phyloP scores from a whole-genome alignment of 805 yeast genomes.

The Starmerella cellae region DNA sequence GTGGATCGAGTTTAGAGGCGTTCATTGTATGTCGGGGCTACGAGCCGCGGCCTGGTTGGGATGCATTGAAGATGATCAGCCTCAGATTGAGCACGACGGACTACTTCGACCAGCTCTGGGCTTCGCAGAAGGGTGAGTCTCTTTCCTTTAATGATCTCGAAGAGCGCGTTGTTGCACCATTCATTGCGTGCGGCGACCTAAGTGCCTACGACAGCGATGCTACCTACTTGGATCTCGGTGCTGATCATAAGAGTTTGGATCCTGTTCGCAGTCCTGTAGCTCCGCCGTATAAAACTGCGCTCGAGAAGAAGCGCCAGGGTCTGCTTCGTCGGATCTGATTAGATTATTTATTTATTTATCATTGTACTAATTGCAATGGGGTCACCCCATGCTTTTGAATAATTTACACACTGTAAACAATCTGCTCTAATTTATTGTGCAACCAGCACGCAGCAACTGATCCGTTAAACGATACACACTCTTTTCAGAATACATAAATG shows the following conservation, averaged over 20 bases:
- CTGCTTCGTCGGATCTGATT: slow-evolving; percentile 4
- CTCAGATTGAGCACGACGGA: slow-evolving; percentile 52
- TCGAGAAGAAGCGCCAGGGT: slow-evolving; percentile 75
- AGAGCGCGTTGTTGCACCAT: slow-evolving; percentile 72
- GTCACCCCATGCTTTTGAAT: too few relatives aligned
- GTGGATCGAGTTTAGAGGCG: slow-evolving; percentile 90
- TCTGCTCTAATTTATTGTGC: too few relatives aligned
- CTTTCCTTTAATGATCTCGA: slow-evolving; percentile 27
- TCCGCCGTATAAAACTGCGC: slow-evolving; percentile 88
- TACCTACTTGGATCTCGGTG: slow-evolving; percentile 49
- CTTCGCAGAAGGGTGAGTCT: slow-evolving; percentile 33
- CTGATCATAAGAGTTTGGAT: slow-evolving; percentile 41
- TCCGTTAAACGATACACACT: too few relatives aligned
- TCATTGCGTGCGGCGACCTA: slow-evolving; percentile 89
- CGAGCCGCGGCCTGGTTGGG: slow-evolving; percentile 73
- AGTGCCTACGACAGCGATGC: slow-evolving; percentile 89
- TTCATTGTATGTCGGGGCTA: slow-evolving; percentile 87
- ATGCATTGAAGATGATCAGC: slow-evolving; percentile 34
- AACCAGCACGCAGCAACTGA: too few relatives aligned
- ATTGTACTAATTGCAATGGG: too few relatives aligned
- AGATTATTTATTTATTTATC: too few relatives aligned
- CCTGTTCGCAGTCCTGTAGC: slow-evolving; percentile 95
- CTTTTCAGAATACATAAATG: too few relatives aligned
- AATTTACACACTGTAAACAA: too few relatives aligned
- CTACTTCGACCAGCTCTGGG: slow-evolving; percentile 46